Evolutionary conservation across 1,284 basidiomycete species (phyloP), one percentile per base, ranked within the genome.

Genomic region (Pyrrhoderma noxium): DNA sequence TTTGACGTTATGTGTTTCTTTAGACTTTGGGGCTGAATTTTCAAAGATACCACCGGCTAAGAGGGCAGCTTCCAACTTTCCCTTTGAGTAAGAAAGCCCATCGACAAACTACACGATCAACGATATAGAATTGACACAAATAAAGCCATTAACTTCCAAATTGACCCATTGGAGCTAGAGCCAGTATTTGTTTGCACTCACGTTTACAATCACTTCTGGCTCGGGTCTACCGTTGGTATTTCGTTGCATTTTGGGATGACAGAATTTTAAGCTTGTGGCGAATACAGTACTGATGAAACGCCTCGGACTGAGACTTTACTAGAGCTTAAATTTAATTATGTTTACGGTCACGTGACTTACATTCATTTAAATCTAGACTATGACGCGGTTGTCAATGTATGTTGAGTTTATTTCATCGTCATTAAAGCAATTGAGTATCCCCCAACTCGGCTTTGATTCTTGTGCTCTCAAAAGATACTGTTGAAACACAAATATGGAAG

Each of bases 141-240:
- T 31, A 67, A 77, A 47, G 21, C 14, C 14, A 34, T 9, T 37
- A n/a, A n/a, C n/a, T n/a, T n/a, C n/a, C n/a, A n/a, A n/a, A n/a
- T n/a, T n/a, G n/a, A n/a, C n/a, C n/a, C n/a, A n/a, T n/a, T n/a
- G n/a, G n/a, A n/a, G n/a, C n/a, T n/a, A n/a, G n/a, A n/a, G n/a
- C n/a, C n/a, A n/a, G n/a, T 31, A 31, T 31, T 31, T 13, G 8
- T 19, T 14, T 14, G 19, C n/a, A 21, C 51, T 9, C 65, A 84
- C 81, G 60, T 79, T 81, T 51, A 79, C 70, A 55, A 85, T 84
- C 45, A 85, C 81, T 58, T 85, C 82, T 45, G 81, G 73, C 58
- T 83, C 79, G 58, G 74, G 75, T 46, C 79, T 70, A 34, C 80
- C 81, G 60, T 82, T 79, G 18, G 25, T 38, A 21, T 34, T 53